These are phyloP conservation scores for Xylaria sp. DNA, from an alignment of 2,329 filamentous ascomycete species.

Conservation along the genomic window DNA sequence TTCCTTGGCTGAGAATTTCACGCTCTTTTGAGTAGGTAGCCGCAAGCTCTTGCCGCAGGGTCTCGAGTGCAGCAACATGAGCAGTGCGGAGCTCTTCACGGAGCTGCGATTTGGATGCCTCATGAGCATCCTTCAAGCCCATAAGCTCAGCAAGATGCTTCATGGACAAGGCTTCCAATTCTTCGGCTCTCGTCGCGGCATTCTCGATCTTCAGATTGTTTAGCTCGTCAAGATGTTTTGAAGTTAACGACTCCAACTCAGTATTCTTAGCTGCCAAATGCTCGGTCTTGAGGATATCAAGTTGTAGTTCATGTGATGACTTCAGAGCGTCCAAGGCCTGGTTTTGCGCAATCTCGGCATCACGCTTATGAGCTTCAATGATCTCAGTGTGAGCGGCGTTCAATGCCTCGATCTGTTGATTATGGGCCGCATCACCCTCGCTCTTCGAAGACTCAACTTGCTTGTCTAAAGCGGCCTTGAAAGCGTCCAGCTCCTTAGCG, in stretches of 20 bases:
- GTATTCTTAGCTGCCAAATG: slow-evolving; percentile 32
- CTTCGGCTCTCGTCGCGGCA: slow-evolving; percentile 30
- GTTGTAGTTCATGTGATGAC: slow-evolving; percentile 37
- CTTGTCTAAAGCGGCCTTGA: slow-evolving; percentile 41
- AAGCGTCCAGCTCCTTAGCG: slow-evolving; percentile 40
- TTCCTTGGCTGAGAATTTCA: slow-evolving; percentile 23
- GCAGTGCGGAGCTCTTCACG: slow-evolving; percentile 19
- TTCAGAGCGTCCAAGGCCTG: slow-evolving; percentile 40
- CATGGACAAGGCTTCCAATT: slow-evolving; percentile 25
- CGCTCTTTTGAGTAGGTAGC: slow-evolving; percentile 34
- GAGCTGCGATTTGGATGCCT: slow-evolving; percentile 26
- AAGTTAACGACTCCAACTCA: slow-evolving; percentile 34
- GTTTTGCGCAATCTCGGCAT: slow-evolving; percentile 34
- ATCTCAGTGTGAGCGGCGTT: slow-evolving; percentile 42
- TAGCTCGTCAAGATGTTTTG: slow-evolving; percentile 35
- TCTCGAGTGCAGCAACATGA: slow-evolving; percentile 21
- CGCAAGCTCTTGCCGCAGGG: slow-evolving; percentile 29
- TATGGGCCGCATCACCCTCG: slow-evolving; percentile 40
- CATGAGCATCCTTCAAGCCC: slow-evolving; percentile 30
- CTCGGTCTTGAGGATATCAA: slow-evolving; percentile 38
- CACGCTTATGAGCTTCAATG: slow-evolving; percentile 42
- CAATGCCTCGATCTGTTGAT: slow-evolving; percentile 39
- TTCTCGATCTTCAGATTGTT: slow-evolving; percentile 33
- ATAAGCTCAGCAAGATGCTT: slow-evolving; percentile 28
- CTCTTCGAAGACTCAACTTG: slow-evolving; percentile 42